Evolutionary conservation across 495 filamentous ascomycete species (phyloP).

Genomic region (Clavariopsis aquatica): DNA sequence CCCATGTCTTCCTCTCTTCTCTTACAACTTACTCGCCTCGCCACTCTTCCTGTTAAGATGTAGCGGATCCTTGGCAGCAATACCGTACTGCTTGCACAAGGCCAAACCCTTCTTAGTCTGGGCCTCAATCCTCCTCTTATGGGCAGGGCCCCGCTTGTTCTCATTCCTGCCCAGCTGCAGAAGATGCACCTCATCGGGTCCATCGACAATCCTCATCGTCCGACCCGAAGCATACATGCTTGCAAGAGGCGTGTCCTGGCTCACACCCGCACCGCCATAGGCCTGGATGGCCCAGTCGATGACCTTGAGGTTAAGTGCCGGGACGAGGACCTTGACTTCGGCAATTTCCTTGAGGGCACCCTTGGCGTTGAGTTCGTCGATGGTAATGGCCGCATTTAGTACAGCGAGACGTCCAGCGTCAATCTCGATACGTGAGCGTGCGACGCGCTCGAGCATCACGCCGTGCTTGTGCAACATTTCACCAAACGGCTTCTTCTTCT

Average conservation of each 20-base stretch:
- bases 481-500: slow-evolving; percentile 48
- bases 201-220: slow-evolving; percentile 45
- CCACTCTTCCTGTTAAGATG: slow-evolving; percentile 39
- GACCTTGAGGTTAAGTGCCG: slow-evolving; percentile 41
- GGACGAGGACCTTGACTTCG: slow-evolving; percentile 49
- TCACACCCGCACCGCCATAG: slow-evolving; percentile 47
- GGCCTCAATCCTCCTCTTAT: slow-evolving; percentile 43
- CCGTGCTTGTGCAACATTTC: slow-evolving; percentile 48
- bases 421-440: slow-evolving; percentile 46
- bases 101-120: slow-evolving; percentile 44
- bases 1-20: not conserved
- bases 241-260: slow-evolving; percentile 43
- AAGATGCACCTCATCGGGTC: slow-evolving; percentile 50
- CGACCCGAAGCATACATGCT: slow-evolving; percentile 38
- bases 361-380: slow-evolving; percentile 48
- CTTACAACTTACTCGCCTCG: slow-evolving; percentile 35
- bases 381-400: slow-evolving; percentile 48
- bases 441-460: slow-evolving; percentile 49
- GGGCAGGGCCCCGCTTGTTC: slow-evolving; percentile 45
- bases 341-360: slow-evolving; percentile 50
- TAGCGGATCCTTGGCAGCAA: slow-evolving; percentile 42
- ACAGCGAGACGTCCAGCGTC: slow-evolving; percentile 48
- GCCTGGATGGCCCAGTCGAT: slow-evolving; percentile 49
- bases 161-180: slow-evolving; percentile 48
- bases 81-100: slow-evolving; percentile 44